phyloP scores from a whole-genome alignment of 352 stramenopile genomes.

The Hyaloperonospora arabidopsidis region DNA sequence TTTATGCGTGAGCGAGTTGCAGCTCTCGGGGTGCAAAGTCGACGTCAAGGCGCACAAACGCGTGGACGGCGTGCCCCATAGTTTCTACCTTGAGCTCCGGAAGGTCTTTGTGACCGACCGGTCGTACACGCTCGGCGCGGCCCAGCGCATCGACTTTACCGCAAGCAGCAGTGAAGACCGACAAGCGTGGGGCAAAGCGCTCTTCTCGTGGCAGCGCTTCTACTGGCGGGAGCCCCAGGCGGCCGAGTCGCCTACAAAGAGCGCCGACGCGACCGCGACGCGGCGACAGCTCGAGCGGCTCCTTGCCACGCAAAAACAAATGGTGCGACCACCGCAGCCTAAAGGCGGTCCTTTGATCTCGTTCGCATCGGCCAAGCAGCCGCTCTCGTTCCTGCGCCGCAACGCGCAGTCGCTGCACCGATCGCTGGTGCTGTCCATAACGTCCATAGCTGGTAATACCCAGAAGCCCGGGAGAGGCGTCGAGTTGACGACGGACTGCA shows the following conservation, averaged over 20 bases:
- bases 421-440: slow-evolving; percentile 54
- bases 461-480: slow-evolving; percentile 31
- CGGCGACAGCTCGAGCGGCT: slow-evolving; percentile 44
- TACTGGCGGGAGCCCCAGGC: slow-evolving; percentile 77
- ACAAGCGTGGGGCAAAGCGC: slow-evolving; percentile 73
- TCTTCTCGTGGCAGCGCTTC: slow-evolving; percentile 85
- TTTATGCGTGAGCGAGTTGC: slow-evolving; percentile 52
- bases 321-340: slow-evolving; percentile 18
- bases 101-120: slow-evolving; percentile 83
- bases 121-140: slow-evolving; percentile 65
- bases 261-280: slow-evolving; percentile 13
- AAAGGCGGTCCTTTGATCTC: slow-evolving; percentile 27
- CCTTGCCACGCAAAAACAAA: slow-evolving; percentile 36
- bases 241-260: slow-evolving; percentile 10
- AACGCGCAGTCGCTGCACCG: slow-evolving; percentile 60
- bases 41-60: slow-evolving; percentile 74
- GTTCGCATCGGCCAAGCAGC: slow-evolving; percentile 60
- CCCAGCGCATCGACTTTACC: slow-evolving; percentile 60
- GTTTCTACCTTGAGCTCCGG: slow-evolving; percentile 76
- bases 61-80: slow-evolving; percentile 53
- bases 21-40: slow-evolving; percentile 79
- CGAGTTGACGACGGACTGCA: slow-evolving; percentile 38
- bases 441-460: slow-evolving; percentile 32
- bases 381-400: slow-evolving; percentile 56
- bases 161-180: slow-evolving; percentile 54